A percentile compares a stretch with the other conserved stretches of the same genome.
phyloP scores from a whole-genome alignment of 2,329 filamentous ascomycete genomes.

The Exophiala sp. region DNA sequence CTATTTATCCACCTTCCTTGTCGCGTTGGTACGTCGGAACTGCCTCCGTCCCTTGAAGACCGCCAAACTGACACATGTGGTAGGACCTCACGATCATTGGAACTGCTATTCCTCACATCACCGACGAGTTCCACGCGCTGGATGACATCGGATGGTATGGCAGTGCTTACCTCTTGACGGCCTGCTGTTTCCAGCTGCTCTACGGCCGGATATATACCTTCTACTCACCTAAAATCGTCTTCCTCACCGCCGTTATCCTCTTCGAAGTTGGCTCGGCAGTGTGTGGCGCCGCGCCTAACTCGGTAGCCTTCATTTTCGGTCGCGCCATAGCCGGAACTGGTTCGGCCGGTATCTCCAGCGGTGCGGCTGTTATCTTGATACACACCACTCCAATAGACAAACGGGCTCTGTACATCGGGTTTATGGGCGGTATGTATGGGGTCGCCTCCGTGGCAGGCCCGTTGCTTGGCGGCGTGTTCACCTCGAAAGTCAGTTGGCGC shows the following conservation, averaged over 20 bases:
- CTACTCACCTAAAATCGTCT: slow-evolving; percentile 26
- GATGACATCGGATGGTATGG: slow-evolving; percentile 30
- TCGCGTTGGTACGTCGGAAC: no score
- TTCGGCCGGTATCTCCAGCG: slow-evolving; percentile 33
- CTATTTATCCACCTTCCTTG: no score
- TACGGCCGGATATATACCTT: slow-evolving; percentile 23
- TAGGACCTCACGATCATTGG: no score
- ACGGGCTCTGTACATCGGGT: slow-evolving; percentile 34
- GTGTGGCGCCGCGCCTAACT: slow-evolving; percentile 29
- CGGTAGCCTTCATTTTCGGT: slow-evolving; percentile 31
- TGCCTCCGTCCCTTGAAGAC: no score
- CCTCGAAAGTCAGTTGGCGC: slow-evolving; percentile 28
- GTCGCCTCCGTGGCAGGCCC: slow-evolving; percentile 33
- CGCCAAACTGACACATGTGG: no score
- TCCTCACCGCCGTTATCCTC: slow-evolving; percentile 29
- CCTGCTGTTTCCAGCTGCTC: slow-evolving; percentile 22
- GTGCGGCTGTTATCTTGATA: slow-evolving; percentile 40
- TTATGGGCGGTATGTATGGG: slow-evolving; percentile 30
- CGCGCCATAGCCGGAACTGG: slow-evolving; percentile 34
- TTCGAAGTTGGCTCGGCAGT: slow-evolving; percentile 33
- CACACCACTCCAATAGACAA: slow-evolving; percentile 33
- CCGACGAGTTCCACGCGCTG: slow-evolving; percentile 24
- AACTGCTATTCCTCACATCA: slow-evolving; percentile 29
- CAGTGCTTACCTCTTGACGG: slow-evolving; percentile 25
- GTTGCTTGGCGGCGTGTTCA: slow-evolving; percentile 36